Conservation (phyloP, 108 stramenopile species). For the Cylindrotheca closterium region DNA sequence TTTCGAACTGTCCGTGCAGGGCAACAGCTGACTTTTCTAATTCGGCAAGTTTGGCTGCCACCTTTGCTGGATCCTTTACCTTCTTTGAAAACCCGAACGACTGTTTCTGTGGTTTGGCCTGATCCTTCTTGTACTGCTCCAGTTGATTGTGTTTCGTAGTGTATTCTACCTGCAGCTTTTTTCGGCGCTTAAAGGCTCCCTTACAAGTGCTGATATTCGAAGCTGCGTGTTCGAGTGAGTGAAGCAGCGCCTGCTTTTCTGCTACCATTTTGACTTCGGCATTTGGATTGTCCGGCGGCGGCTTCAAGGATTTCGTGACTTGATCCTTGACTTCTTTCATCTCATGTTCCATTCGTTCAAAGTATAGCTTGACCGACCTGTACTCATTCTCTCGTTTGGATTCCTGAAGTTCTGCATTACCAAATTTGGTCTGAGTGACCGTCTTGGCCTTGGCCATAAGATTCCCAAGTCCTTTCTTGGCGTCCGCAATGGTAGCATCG, state of each 20-base stretch:
- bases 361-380: constrained; percentile 8
- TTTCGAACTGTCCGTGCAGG: constrained; percentile 62
- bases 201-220: constrained; percentile 75
- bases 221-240: no score
- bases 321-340: constrained; percentile 49
- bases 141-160: constrained; percentile 61
- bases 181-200: constrained; percentile 72
- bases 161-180: constrained; percentile 66
- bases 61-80: constrained; percentile 26
- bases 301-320: constrained; percentile 64
- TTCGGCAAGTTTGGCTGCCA: constrained; percentile 28
- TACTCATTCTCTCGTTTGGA: not conserved
- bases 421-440: constrained; percentile 72
- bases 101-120: constrained; percentile 37
- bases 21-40: constrained; percentile 40
- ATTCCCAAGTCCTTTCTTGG: constrained; percentile 59
- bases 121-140: constrained; percentile 36
- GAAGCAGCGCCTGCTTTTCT: no score
- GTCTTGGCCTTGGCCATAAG: constrained; percentile 63
- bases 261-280: constrained; percentile 71
- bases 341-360: constrained; percentile 22
- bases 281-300: constrained; percentile 70
- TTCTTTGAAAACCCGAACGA: no score
- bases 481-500: constrained; percentile 62
- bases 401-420: not conserved